These are phyloP conservation scores for Suillus occidentalis DNA, from an alignment of 768 basidiomycete genomes.

Conservation along the genomic window DNA sequence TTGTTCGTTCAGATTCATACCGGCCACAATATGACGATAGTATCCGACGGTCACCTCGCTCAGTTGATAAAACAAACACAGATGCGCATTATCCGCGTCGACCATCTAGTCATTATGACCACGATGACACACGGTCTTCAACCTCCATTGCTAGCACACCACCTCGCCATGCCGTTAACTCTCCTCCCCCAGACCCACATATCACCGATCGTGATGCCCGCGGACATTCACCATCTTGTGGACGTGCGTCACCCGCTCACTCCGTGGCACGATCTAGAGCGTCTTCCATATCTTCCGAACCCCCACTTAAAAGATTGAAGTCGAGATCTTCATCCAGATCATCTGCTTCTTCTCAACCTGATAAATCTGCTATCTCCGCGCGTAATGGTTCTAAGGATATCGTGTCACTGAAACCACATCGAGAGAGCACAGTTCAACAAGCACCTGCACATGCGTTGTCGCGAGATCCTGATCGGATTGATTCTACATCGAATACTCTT, in stretches of 20 bases:
- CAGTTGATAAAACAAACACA: slow-evolving; percentile 30
- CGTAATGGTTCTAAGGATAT: slow-evolving; percentile 4
- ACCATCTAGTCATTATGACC: slow-evolving; percentile 24
- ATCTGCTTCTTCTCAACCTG: slow-evolving; percentile 38
- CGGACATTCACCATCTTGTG: slow-evolving; percentile 6
- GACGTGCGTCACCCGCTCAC: slow-evolving; percentile 20
- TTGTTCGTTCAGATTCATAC: slow-evolving; percentile 47
- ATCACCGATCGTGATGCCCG: slow-evolving; percentile 6
- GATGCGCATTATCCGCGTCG: slow-evolving; percentile 26
- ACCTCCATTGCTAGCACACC: slow-evolving; percentile 36
- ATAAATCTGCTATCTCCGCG: slow-evolving; percentile 30
- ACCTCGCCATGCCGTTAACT: slow-evolving; percentile 23
- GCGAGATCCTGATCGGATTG: slow-evolving; percentile 3
- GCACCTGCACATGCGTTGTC: not conserved
- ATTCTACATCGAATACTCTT: slow-evolving; percentile 12
- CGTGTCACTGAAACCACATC: slow-evolving; percentile 1
- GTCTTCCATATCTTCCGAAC: slow-evolving; percentile 31
- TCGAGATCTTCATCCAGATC: slow-evolving; percentile 55
- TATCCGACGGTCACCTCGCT: slow-evolving; percentile 29
- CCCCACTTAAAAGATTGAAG: slow-evolving; percentile 34
- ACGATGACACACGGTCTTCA: slow-evolving; percentile 25
- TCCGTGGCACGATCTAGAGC: slow-evolving; percentile 24
- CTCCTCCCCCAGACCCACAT: slow-evolving; percentile 28
- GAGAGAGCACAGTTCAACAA: not conserved
- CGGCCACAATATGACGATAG: slow-evolving; percentile 46